phyloP scores from a whole-genome alignment of 2,329 filamentous ascomycete species.

The Paracoccidioides lutzii region DNA sequence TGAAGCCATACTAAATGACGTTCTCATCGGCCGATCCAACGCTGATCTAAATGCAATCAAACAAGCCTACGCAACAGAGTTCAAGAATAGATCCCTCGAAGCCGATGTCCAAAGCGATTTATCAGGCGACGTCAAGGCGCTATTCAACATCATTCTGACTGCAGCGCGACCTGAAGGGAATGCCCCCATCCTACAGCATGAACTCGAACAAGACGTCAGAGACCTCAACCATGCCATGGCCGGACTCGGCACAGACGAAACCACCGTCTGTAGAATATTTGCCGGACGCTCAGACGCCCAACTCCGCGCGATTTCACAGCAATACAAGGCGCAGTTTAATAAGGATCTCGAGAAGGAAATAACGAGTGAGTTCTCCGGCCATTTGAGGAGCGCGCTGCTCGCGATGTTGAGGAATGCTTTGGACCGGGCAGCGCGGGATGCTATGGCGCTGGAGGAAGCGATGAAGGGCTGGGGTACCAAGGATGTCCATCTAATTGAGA shows the following conservation, averaged over 20 bases:
- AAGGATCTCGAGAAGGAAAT: slow-evolving; percentile 60
- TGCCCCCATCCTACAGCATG: slow-evolving; percentile 56
- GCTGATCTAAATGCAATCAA: slow-evolving; percentile 84
- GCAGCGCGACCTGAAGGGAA: slow-evolving; percentile 67
- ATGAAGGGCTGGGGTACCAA: slow-evolving; percentile 86
- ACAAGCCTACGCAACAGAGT: slow-evolving; percentile 56
- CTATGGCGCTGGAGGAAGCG: slow-evolving; percentile 64
- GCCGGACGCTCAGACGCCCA: slow-evolving; percentile 66
- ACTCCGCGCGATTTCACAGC: slow-evolving; percentile 64
- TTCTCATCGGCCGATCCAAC: slow-evolving; percentile 70
- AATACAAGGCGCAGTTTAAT: slow-evolving; percentile 62
- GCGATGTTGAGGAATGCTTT: slow-evolving; percentile 64
- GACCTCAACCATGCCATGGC: slow-evolving; percentile 61
- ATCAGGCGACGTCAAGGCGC: slow-evolving; percentile 69
- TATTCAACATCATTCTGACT: slow-evolving; percentile 71
- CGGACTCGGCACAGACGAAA: slow-evolving; percentile 52
- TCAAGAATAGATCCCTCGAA: slow-evolving; percentile 50
- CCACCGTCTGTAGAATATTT: slow-evolving; percentile 67
- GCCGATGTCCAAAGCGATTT: slow-evolving; percentile 63
- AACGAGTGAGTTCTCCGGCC: slow-evolving; percentile 72
- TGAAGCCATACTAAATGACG: slow-evolving; percentile 71
- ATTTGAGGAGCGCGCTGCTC: slow-evolving; percentile 77
- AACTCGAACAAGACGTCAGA: slow-evolving; percentile 62
- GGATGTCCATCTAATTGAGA: slow-evolving; percentile 61
- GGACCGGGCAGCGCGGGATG: slow-evolving; percentile 76